Evolutionary conservation across 1,139 yeast genomes (phyloP).

Genomic region (Geotrichum reessii): DNA sequence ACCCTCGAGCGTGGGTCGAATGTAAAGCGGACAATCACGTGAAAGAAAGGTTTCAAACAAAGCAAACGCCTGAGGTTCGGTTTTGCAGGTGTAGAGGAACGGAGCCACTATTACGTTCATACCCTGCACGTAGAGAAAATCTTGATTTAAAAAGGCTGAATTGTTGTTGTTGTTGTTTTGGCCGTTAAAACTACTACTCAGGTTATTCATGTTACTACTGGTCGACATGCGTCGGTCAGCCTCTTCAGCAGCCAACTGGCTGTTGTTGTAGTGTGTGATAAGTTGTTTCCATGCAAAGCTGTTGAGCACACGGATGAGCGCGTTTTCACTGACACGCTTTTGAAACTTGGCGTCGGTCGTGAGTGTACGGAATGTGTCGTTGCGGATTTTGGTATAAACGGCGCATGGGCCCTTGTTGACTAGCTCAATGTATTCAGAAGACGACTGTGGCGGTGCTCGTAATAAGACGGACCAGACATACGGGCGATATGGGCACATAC

Average conservation of each 20-base stretch:
- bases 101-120: conserved; percentile 88
- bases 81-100: conserved; percentile 64
- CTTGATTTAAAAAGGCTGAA: conserved; percentile 10
- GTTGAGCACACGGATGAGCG: conserved; percentile 63
- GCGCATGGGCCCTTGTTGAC: conserved; percentile 53
- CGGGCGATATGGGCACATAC: conserved; percentile 58
- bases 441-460: conserved; percentile 55
- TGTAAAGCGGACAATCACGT: conserved; percentile 67
- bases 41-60: conserved; percentile 56
- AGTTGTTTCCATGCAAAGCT: conserved; percentile 56
- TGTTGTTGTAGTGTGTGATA: conserved; percentile 14
- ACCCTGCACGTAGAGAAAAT: conserved; percentile 68
- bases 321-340: conserved; percentile 59
- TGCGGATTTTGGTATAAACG: conserved; percentile 64
- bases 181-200: background rate
- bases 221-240: conserved; percentile 3
- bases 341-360: conserved; percentile 69
- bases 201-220: conserved; percentile 1
- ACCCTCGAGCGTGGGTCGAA: conserved; percentile 72
- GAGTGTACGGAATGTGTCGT: conserved; percentile 83
- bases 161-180: conserved; percentile 4
- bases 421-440: conserved; percentile 50
- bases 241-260: conserved; percentile 2
- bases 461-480: conserved; percentile 80
- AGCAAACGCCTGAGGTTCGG: conserved; percentile 84